phyloP scores from a whole-genome alignment of 495 filamentous ascomycete species.

The Aspergillus sclerotioniger region DNA sequence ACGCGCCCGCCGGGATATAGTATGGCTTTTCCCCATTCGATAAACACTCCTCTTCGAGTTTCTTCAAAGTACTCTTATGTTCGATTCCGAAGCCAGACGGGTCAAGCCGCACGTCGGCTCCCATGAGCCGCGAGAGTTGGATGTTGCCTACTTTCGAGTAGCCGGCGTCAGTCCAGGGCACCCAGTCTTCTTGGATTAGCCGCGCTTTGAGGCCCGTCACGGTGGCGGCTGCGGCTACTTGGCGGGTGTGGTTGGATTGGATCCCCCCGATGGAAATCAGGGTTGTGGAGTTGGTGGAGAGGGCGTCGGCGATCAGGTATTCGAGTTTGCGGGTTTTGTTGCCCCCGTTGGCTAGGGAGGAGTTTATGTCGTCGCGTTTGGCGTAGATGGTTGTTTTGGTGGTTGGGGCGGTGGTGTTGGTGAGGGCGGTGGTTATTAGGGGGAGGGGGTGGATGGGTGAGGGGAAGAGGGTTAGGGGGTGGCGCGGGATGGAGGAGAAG shows the following conservation, averaged over 20 bases:
- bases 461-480: slow-evolving; percentile 53
- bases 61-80: slow-evolving; percentile 53
- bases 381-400: slow-evolving; percentile 52
- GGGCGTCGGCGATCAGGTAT: slow-evolving; percentile 57
- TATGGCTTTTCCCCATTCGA: slow-evolving; percentile 53
- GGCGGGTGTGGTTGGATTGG: slow-evolving; percentile 62
- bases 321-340: slow-evolving; percentile 69
- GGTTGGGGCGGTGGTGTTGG: slow-evolving; percentile 14
- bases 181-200: slow-evolving; percentile 64
- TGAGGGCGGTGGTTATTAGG: slow-evolving; percentile 55
- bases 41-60: slow-evolving; percentile 45
- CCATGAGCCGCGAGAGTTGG: slow-evolving; percentile 61
- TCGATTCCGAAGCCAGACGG: slow-evolving; percentile 55
- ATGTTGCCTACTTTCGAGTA: slow-evolving; percentile 61
- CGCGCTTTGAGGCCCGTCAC: slow-evolving; percentile 50
- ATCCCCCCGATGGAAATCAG: slow-evolving; percentile 63
- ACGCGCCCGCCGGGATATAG: slow-evolving; percentile 64
- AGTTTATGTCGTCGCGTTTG: slow-evolving; percentile 64
- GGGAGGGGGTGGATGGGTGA: slow-evolving; percentile 61
- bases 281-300: slow-evolving; percentile 50
- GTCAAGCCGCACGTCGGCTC: slow-evolving; percentile 53
- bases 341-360: slow-evolving; percentile 59
- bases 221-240: slow-evolving; percentile 58
- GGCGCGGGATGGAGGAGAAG: slow-evolving; percentile 56
- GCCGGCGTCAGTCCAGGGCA: slow-evolving; percentile 48